Conservation (phyloP, 495 filamentous ascomycete species). For the Aspergillus panamensis region DNA sequence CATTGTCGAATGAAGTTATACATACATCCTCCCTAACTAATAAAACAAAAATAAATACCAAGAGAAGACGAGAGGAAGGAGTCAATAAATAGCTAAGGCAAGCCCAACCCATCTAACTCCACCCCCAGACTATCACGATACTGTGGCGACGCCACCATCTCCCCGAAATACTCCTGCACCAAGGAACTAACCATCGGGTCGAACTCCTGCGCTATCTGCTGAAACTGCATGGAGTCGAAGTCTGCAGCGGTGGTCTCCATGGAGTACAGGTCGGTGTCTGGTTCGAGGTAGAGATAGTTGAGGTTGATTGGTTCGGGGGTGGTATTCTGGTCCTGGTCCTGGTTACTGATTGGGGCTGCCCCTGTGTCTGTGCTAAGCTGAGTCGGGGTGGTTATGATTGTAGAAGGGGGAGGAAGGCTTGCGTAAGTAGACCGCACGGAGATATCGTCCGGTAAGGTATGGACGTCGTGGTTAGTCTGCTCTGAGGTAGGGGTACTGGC, state of each 20-base stretch:
- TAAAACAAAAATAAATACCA: background rate
- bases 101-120: slow-evolving; percentile 7
- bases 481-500: background rate
- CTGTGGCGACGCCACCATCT: background rate
- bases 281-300: slow-evolving; percentile 16
- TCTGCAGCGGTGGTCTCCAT: background rate
- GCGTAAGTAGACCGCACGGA: background rate
- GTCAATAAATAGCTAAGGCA: background rate
- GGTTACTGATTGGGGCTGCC: background rate
- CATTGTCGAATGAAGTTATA: background rate
- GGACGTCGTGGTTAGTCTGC: slow-evolving; percentile 5
- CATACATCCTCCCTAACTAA: background rate
- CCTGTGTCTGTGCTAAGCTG: background rate
- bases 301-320: slow-evolving; percentile 8
- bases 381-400: background rate
- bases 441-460: slow-evolving; percentile 5
- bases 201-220: slow-evolving; percentile 11
- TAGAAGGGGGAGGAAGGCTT: background rate
- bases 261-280: background rate
- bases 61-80: background rate
- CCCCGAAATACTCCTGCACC: slow-evolving; percentile 18
- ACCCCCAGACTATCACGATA: background rate
- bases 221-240: slow-evolving; percentile 7
- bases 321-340: background rate
- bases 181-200: slow-evolving; percentile 14